These are phyloP conservation scores for Mycena rosella DNA, from an alignment of 768 basidiomycete genomes.

Conservation along the genomic window DNA sequence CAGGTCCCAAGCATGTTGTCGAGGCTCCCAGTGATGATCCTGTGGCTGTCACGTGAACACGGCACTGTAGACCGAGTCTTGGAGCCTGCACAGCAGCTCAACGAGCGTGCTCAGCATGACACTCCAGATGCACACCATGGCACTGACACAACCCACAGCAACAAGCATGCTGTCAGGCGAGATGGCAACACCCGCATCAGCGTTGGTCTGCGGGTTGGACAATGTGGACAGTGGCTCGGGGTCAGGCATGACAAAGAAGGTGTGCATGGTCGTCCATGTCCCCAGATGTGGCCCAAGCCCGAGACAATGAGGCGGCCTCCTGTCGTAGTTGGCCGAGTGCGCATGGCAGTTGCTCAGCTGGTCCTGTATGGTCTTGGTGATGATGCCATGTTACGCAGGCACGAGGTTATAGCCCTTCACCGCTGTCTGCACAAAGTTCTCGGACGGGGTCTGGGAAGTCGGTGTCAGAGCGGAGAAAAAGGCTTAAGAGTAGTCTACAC, in stretches of 20 bases:
- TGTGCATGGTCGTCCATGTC: slow-evolving; percentile 42
- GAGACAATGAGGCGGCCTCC: slow-evolving; percentile 81
- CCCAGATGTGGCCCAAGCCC: slow-evolving; percentile 69
- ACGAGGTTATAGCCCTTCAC: slow-evolving; percentile 92
- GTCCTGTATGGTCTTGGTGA: slow-evolving; percentile 89
- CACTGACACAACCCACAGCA: slow-evolving; percentile 61
- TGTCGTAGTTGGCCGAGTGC: slow-evolving; percentile 70
- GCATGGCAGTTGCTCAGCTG: slow-evolving; percentile 86
- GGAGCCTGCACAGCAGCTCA: slow-evolving; percentile 82
- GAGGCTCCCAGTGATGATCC: slow-evolving; percentile 91
- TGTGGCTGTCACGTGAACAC: slow-evolving; percentile 95
- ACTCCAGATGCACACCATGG: slow-evolving; percentile 78
- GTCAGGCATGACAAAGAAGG: slow-evolving; percentile 38
- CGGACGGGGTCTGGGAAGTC: slow-evolving; percentile 80
- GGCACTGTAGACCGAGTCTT: slow-evolving; percentile 88
- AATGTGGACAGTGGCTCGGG: slow-evolving; percentile 8
- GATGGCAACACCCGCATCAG: slow-evolving; percentile 69
- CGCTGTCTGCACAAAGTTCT: slow-evolving; percentile 90
- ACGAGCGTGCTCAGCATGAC: slow-evolving; percentile 69
- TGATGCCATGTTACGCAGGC: slow-evolving; percentile 70
- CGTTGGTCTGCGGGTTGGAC: slow-evolving; percentile 36
- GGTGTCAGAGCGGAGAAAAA: neutral
- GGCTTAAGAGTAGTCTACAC: slow-evolving; percentile 40
- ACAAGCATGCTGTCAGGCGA: slow-evolving; percentile 70
- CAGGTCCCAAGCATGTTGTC: slow-evolving; percentile 94